Evolutionary conservation across 78 protist species (phyloP).

Genomic region (Ministeria vibrans): DNA sequence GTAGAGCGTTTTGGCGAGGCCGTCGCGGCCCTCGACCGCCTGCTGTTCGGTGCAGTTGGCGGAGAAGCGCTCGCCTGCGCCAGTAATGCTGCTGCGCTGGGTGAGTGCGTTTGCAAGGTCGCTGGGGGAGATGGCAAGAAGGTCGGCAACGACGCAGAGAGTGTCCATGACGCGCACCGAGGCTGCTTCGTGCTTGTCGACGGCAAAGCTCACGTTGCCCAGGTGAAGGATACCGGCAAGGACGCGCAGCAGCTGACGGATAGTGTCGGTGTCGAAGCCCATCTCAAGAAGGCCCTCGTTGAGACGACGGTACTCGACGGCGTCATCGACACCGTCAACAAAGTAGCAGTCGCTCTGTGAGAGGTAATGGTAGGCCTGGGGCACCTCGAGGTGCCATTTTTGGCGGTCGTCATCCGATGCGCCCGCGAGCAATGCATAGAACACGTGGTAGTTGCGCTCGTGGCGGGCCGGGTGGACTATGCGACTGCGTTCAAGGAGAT

Average conservation of each 20-base stretch:
- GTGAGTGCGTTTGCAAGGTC: not conserved
- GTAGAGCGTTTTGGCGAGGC: conserved; percentile 20
- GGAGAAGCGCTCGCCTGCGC: not conserved
- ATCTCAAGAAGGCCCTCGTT: not conserved
- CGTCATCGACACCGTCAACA: conserved; percentile 24
- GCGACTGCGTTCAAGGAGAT: conserved; percentile 79
- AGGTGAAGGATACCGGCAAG: conserved; percentile 46
- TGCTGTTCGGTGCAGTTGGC: not conserved
- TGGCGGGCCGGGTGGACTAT: conserved; percentile 66
- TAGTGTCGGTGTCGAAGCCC: conserved; percentile 26
- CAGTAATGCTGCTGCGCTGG: not conserved
- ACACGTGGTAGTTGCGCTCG: conserved; percentile 89
- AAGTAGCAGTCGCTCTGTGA: not conserved
- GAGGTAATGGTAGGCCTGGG: not conserved
- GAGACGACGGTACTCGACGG: conserved; percentile 13
- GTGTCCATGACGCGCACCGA: not conserved
- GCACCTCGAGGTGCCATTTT: not conserved
- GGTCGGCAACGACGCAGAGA: not conserved
- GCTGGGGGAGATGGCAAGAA: not conserved
- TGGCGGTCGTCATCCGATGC: conserved; percentile 14
- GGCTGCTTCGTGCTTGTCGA: not conserved
- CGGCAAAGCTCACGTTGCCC: conserved; percentile 38
- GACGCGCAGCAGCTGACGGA: conserved; percentile 16
- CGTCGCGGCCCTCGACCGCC: not conserved
- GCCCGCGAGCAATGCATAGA: conserved; percentile 76